A percentile compares a stretch with the other conserved stretches of the same genome.
Conservation (phyloP, 805 yeast species). For the Pichia occidentalis region DNA sequence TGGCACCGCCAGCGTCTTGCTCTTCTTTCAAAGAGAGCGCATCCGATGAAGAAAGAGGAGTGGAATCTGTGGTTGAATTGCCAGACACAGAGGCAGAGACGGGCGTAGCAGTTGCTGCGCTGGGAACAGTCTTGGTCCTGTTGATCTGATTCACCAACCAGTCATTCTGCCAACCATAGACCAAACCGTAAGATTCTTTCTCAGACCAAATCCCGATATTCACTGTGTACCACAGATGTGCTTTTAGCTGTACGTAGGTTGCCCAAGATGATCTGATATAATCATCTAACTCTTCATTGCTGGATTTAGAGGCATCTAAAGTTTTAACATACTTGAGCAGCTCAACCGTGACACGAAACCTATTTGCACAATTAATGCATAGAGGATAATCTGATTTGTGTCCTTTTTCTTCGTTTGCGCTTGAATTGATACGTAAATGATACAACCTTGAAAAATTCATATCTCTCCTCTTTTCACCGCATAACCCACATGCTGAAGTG, state of each 20-base stretch:
- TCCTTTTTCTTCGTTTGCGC: constrained; percentile 25
- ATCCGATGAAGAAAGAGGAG: too few species aligned
- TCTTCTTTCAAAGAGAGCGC: too few species aligned
- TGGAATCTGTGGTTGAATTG: too few species aligned
- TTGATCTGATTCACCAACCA: constrained; percentile 20
- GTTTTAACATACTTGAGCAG: constrained; percentile 56
- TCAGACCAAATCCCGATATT: constrained; percentile 74
- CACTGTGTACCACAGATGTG: constrained; percentile 69
- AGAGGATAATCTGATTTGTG: constrained; percentile 49
- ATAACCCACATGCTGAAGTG: constrained; percentile 68
- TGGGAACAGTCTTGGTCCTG: background rate
- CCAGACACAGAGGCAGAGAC: background rate
- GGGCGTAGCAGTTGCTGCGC: background rate
- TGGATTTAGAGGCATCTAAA: constrained; percentile 6
- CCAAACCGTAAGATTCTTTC: constrained; percentile 24
- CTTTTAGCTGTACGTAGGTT: constrained; percentile 56
- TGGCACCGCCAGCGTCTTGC: too few species aligned
- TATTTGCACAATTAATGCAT: constrained; percentile 74
- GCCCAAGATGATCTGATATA: constrained; percentile 45
- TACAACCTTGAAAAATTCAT: constrained; percentile 73
- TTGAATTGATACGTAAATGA: constrained; percentile 32
- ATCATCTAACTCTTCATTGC: constrained; percentile 1
- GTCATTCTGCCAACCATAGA: constrained; percentile 29
- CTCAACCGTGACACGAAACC: constrained; percentile 78
- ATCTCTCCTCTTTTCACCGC: constrained; percentile 73